Base-by-base conservation (phyloP, 768 basidiomycete species). In the Tulasnella sp. region DNA sequence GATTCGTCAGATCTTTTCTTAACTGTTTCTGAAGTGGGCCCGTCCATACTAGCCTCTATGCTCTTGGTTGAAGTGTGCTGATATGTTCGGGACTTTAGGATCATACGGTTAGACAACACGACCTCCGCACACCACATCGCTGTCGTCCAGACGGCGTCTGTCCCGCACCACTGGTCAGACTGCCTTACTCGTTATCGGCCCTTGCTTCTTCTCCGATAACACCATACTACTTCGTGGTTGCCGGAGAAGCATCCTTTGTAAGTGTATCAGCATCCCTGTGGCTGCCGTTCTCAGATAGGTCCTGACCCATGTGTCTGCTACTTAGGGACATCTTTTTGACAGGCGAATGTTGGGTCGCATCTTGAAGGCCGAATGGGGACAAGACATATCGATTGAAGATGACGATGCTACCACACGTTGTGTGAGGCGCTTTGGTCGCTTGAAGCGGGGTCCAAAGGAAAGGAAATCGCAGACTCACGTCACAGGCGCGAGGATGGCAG, bases 101-200 rank as follows among this genome's bases (percentile, higher is more conserved):
- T 83, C 94, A 93, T 3, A 87, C 90, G 37, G 93, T 96, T 12
- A 88, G 94, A 34, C 94, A 96, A 80, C 94, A 96, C 81, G 94
- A 97, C 81, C 83, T 96, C 64, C 86, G 94, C 72, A 86, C 87
- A 12, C 83, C 86, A 17, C 92, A 96, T 82, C 82, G 82, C n/a
- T 97, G 94, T 37, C 64, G 69, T 37, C 79, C 82, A 37, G 79
- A 81, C 19, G 83, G 82, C 14, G 80, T 84, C 12, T 97, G 94
- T 81, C 90, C 93, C 31, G 84, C 89, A 22, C 91, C 93, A 1
- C 84, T 97, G 19, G 86, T 93, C 25, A 86, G 87, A 78, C 82
- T 93, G 49, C 85, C 87, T 71, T 85, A 90, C 82, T 86, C 90
- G 72, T 85, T 96, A 67, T 93, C 90, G 9, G 89, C 92, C 25